phyloP scores from a whole-genome alignment of 2,329 filamentous ascomycete genomes.

The Pyricularia grisea region DNA sequence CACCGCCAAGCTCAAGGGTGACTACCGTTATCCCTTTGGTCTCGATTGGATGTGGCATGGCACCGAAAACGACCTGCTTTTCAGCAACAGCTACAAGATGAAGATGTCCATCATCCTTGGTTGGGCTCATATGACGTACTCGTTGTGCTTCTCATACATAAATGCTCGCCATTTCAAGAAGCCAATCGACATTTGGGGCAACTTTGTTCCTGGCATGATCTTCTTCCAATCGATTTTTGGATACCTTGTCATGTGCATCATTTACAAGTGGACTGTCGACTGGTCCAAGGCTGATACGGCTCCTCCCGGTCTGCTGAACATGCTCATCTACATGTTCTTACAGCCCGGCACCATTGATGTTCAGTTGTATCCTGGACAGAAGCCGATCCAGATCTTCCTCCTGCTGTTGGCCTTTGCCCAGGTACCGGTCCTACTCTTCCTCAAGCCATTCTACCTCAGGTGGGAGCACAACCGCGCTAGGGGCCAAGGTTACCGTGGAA shows the following conservation, averaged over 20 bases:
- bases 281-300: slow-evolving; percentile 59
- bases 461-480: slow-evolving; percentile 88
- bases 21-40: slow-evolving; percentile 89
- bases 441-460: slow-evolving; percentile 93
- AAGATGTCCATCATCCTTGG: slow-evolving; percentile 97
- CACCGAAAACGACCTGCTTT: slow-evolving; percentile 88
- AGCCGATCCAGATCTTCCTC: slow-evolving; percentile 63
- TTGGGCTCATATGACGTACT: slow-evolving; percentile 99
- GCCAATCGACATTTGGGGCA: slow-evolving; percentile 92
- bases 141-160: slow-evolving; percentile 82
- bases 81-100: slow-evolving; percentile 99
- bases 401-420: slow-evolving; percentile 75
- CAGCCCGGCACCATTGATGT: slow-evolving; percentile 68
- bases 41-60: slow-evolving; percentile 96
- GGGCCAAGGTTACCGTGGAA: slow-evolving; percentile 81
- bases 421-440: slow-evolving; percentile 82
- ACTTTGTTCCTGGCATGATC: slow-evolving; percentile 96
- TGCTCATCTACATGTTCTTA: slow-evolving; percentile 99
- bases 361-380: slow-evolving; percentile 71
- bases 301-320: slow-evolving; percentile 88
- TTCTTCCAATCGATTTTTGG: slow-evolving; percentile 99
- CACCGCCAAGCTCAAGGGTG: slow-evolving; percentile 47
- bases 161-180: slow-evolving; percentile 94
- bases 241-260: slow-evolving; percentile 84
- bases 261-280: slow-evolving; percentile 95